These are phyloP conservation scores for Phytophthora sansomeana DNA, from an alignment of 352 stramenopile genomes.

Conservation along the genomic window DNA sequence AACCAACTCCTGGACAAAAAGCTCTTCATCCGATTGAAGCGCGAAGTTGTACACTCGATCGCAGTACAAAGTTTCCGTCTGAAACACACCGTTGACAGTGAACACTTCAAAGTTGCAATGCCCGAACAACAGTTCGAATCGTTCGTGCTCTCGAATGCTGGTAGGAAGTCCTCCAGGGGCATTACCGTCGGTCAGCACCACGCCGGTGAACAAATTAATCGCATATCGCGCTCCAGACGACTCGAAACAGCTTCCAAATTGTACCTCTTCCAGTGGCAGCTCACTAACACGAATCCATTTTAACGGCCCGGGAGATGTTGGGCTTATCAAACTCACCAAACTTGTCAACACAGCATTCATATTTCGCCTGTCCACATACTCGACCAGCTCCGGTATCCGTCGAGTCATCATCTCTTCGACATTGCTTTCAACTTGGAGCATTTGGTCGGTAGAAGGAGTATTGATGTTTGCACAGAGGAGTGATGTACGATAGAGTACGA, in stretches of 20 bases:
- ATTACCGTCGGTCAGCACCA: conserved; percentile 50
- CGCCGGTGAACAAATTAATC: conserved; percentile 60
- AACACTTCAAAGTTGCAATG: conserved; percentile 61
- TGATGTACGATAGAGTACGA: conserved; percentile 55
- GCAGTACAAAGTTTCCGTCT: conserved; percentile 30
- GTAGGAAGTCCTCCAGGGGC: conserved; percentile 46
- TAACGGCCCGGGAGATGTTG: conserved; percentile 26
- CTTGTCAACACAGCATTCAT: conserved; percentile 15
- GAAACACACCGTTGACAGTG: conserved; percentile 36
- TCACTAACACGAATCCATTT: conserved; percentile 31
- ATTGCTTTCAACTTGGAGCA: conserved; percentile 23
- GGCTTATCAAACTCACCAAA: conserved; percentile 38
- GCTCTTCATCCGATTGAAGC: conserved; percentile 23
- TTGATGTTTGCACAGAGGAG: conserved; percentile 36
- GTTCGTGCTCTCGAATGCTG: conserved; percentile 33
- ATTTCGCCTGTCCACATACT: conserved; percentile 10
- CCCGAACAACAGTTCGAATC: conserved; percentile 54
- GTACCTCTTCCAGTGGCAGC: background rate
- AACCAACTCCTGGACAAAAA: conserved; percentile 46
- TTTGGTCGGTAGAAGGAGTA: conserved; percentile 23
- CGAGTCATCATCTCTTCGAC: conserved; percentile 50
- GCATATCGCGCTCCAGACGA: conserved; percentile 38
- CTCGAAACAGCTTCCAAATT: conserved; percentile 46
- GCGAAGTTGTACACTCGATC: conserved; percentile 52
- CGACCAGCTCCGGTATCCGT: conserved; percentile 25